Evolutionary conservation across 768 basidiomycete species (phyloP).

Genomic region (Suillus sp.): DNA sequence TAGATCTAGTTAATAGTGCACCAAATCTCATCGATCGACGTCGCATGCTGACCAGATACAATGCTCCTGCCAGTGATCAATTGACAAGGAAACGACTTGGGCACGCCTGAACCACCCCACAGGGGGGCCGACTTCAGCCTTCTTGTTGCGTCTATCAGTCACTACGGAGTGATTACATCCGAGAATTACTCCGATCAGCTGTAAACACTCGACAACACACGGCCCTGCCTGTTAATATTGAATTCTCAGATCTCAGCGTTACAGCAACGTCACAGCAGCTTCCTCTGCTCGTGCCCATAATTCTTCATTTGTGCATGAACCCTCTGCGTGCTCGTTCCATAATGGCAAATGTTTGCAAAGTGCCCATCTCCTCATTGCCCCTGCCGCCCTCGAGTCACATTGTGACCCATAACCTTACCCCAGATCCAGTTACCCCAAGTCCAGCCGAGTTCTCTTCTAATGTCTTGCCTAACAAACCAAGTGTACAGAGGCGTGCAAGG

Average conservation of each 20-base stretch:
- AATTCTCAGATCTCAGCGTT: neutral
- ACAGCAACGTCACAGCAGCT: neutral
- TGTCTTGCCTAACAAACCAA: slow-evolving; percentile 54
- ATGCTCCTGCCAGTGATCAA: neutral
- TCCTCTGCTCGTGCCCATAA: neutral
- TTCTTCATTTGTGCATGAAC: slow-evolving; percentile 21
- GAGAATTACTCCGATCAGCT: neutral
- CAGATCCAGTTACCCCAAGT: slow-evolving; percentile 59
- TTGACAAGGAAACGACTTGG: neutral
- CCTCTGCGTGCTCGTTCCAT: slow-evolving; percentile 13
- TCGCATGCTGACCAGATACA: neutral
- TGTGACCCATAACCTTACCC: slow-evolving; percentile 52
- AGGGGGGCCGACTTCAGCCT: neutral
- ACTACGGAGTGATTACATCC: too few species aligned
- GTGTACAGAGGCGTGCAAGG: slow-evolving; percentile 69
- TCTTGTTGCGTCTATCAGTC: neutral
- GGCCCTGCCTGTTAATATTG: neutral
- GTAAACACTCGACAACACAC: neutral
- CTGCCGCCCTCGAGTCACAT: slow-evolving; percentile 45
- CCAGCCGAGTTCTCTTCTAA: slow-evolving; percentile 52
- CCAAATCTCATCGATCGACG: neutral
- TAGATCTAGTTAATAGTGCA: neutral
- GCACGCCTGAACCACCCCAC: neutral
- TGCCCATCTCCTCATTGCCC: slow-evolving; percentile 48
- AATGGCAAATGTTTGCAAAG: slow-evolving; percentile 29